Base-by-base conservation (phyloP, 2,329 filamentous ascomycete species). In the Calonectria honghensis region DNA sequence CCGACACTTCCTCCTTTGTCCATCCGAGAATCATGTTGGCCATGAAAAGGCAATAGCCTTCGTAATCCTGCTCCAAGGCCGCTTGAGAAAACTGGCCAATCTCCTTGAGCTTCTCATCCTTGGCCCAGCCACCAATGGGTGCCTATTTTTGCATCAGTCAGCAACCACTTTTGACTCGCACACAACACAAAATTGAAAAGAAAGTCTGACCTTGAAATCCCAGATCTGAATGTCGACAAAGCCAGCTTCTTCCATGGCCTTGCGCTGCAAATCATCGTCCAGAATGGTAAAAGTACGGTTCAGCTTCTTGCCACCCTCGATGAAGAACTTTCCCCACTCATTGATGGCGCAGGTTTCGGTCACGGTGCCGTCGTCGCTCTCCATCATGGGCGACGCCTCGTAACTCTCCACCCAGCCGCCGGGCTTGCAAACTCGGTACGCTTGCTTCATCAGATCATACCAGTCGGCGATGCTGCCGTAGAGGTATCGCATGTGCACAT, bases 401-500 rank as follows among this genome's bases (percentile, higher is more conserved):
- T 82, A 75, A 68, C 83, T 80, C 72, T 86, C 83, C 4, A 86
- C 68, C 78, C 82, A 86, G 18, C 89, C 91, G 9, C 91, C 91
- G 0, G 92, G 91, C 75, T 88, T 89, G 18, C 92, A 85, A 51
- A 89, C 87, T 68, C 86, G 85, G 78, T 85, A 90, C 4, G 88
- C 84, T 69, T 90, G 88, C 41, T 83, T 83, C 73, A 93, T 87
- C 7, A 93, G 81, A 13, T 87, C 85, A 32, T 87, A 85, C 83
- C 91, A 93, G 75, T 92, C 91, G 4, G 85, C 82, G 68, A 93
- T 89, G 71, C 88, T 88, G 54, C 91, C 92, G 0, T 88, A 85
- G 72, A 93, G 84, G 75, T 90, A 86, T 39, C 90, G 88, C 13
- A 90, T 89, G 79, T 93, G 92, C 48, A 94, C 89, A 74, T 89